Evolutionary conservation across 805 yeast species (phyloP), one percentile per base, ranked within the genome.

Genomic region (Monosporozyma yasuniensis): DNA sequence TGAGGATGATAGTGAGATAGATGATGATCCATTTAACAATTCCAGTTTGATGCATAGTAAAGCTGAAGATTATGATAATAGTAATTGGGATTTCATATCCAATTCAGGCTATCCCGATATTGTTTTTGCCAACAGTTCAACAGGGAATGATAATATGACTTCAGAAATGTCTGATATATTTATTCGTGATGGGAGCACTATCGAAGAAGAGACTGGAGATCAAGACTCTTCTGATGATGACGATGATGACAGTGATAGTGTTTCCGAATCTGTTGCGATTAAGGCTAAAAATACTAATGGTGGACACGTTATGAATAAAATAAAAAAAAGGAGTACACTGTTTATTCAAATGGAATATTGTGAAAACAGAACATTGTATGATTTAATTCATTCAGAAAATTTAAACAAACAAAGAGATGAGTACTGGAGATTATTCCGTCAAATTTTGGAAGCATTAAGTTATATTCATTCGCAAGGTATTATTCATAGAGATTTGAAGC

Each of bases 311-410:
- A 12, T 30, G 14, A 35, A 34, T n/a, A 10, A 22, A 12, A 34
- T 41, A 10, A 71, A 70, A 51, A 65, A 70, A 43, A 72, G 72
- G 54, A 84, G 90, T 48, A 88, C 95, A 0, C 68, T 93, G 28
- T 93, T 87, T 64, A 93, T 93, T 56, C 99, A 93, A 63, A 93
- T 93, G 99, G 99, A 93, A 65, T 93, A 93, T 60, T 93, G 99
- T 68, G 99, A 93, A 61, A 93, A 91, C 61, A 87, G 87, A 51
- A 91, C 99, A 0, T 68, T 93, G 27, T 77, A 78, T 47, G 96
- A 93, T 67, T 70, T 93, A 53, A 91, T 93, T 44, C 78, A 75
- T 48, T 77, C 79, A 39, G 87, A 83, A 50, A 89, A 88, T 0
- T 72, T 93, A 11, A 85, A 83, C 4, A 70, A 70, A 9, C 79